Percentiles rank a stretch among this genome's conserved stretches.
Conservation (phyloP, 2,329 filamentous ascomycete species). For the Exophiala sideris region DNA sequence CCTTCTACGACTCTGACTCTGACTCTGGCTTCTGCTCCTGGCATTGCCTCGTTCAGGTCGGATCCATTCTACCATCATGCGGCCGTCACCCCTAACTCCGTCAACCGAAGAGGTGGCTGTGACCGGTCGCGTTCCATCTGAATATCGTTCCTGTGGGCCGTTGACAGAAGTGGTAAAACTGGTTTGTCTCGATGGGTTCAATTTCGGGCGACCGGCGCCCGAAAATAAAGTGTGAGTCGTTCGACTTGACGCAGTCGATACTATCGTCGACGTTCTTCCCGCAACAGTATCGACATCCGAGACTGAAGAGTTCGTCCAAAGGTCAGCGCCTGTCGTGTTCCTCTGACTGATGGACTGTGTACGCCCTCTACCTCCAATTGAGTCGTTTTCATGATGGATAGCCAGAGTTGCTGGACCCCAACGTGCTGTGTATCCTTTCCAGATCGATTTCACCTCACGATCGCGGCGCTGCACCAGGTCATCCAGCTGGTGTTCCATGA, state of each 20-base stretch:
- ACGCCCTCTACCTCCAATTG: not conserved
- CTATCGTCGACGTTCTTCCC: constrained; percentile 2
- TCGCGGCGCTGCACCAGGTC: constrained; percentile 18
- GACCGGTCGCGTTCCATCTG: constrained; percentile 10
- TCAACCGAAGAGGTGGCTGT: constrained; percentile 14
- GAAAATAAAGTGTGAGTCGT: not conserved
- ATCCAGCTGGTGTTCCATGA: constrained; percentile 17
- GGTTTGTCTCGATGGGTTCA: not conserved
- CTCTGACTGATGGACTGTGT: not conserved
- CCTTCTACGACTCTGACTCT: constrained; percentile 1
- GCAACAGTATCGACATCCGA: not conserved
- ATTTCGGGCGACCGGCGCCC: not conserved
- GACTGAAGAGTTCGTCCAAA: not conserved
- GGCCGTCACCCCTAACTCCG: constrained; percentile 8
- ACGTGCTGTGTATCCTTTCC: constrained; percentile 24
- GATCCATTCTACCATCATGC: constrained; percentile 25
- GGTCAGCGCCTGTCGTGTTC: not conserved
- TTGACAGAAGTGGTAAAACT: constrained; percentile 1
- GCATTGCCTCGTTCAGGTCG: constrained; percentile 6
- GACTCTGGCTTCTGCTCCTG: not conserved
- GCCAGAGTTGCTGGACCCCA: constrained; percentile 26
- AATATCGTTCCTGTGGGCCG: constrained; percentile 13
- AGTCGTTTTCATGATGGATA: constrained; percentile 14
- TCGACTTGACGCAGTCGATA: not conserved
- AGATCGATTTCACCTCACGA: constrained; percentile 18